Percentiles rank a stretch among this genome's conserved stretches.
Evolutionary conservation across 2,329 filamentous ascomycete species (phyloP).

Genomic region (Fusarium subglutinans): DNA sequence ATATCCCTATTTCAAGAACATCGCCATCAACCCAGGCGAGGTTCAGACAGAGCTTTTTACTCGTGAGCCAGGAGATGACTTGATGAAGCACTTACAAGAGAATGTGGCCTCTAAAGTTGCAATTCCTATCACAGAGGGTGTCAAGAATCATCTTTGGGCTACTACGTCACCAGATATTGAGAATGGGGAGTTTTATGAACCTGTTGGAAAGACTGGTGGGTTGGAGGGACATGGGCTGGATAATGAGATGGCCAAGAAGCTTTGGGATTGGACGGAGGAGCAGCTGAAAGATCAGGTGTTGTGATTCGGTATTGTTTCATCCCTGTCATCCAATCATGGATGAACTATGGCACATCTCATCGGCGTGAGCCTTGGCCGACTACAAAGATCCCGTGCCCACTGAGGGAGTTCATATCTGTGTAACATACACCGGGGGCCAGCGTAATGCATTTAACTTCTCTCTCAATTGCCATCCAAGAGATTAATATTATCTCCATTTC

Average conservation of each 20-base stretch:
- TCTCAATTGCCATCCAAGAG: too few species aligned
- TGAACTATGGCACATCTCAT: too few species aligned
- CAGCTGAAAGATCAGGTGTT: neutral
- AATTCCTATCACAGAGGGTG: neutral
- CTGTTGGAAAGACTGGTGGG: neutral
- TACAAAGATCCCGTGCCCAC: too few species aligned
- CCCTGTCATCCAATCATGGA: too few species aligned
- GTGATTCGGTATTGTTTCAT: too few species aligned
- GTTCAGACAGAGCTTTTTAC: neutral
- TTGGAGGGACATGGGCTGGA: neutral
- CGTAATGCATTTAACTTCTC: too few species aligned
- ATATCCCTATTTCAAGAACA: neutral
- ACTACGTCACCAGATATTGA: fast-evolving
- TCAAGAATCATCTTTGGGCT: constrained; percentile 8
- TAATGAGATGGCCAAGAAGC: neutral
- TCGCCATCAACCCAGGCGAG: constrained; percentile 1
- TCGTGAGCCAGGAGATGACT: neutral
- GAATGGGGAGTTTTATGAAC: constrained; percentile 5
- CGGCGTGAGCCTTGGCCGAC: too few species aligned
- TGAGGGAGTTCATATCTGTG: too few species aligned
- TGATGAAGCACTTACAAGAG: neutral
- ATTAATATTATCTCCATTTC: too few species aligned
- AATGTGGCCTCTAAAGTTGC: neutral
- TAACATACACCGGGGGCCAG: too few species aligned
- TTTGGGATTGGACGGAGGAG: constrained; percentile 10